A percentile compares a stretch with the other conserved stretches of the same genome.
phyloP scores from a whole-genome alignment of 169 alveolate genomes.

The Eimeria acervulina region DNA sequence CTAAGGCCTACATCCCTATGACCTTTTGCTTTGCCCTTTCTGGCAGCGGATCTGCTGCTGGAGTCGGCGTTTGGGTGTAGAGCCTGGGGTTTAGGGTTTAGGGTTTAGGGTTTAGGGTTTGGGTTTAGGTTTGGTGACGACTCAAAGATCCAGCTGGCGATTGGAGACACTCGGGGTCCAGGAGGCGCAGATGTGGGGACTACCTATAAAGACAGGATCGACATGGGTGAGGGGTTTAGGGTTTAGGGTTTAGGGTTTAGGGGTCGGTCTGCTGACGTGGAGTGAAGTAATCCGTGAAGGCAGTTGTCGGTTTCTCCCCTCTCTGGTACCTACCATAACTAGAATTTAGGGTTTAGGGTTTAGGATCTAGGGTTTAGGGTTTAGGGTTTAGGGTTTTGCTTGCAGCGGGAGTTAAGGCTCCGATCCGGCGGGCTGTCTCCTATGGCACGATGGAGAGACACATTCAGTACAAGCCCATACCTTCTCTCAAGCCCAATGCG shows the following conservation, averaged over 20 bases:
- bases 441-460: neutral
- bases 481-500: neutral
- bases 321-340: neutral
- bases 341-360: neutral
- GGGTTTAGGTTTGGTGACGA: slow-evolving; percentile 73
- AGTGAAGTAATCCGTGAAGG: neutral
- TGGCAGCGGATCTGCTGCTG: neutral
- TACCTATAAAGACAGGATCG: neutral
- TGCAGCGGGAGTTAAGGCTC: slow-evolving; percentile 13
- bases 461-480: slow-evolving; percentile 8
- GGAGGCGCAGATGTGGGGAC: slow-evolving; percentile 11
- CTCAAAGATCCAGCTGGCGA: slow-evolving; percentile 77
- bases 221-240: slow-evolving; percentile 26
- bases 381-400: neutral
- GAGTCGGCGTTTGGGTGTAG: neutral
- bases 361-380: neutral
- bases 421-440: neutral
- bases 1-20: neutral
- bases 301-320: neutral
- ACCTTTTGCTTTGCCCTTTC: neutral
- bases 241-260: neutral
- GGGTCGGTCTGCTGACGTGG: neutral
- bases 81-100: neutral
- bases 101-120: neutral
- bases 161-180: slow-evolving; percentile 77